Conservation (phyloP, 1,139 yeast genomes). For the Nakaseomyces kungkrabaensis region DNA sequence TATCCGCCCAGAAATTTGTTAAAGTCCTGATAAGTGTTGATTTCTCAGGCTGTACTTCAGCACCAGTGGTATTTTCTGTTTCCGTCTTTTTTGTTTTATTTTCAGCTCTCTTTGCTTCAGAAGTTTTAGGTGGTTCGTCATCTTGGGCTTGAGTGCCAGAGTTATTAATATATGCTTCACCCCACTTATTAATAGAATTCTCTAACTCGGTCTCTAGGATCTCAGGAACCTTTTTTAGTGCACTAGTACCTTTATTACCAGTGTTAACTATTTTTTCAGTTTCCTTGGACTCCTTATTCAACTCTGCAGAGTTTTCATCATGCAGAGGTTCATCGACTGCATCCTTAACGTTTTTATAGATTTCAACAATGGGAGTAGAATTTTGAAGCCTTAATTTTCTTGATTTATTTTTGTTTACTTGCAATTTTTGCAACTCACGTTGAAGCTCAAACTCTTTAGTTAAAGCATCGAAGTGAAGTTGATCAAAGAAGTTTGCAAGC, state of each 20-base stretch:
- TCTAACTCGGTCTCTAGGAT: conserved; percentile 25
- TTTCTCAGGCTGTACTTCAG: conserved; percentile 44
- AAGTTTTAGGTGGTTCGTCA: conserved; percentile 1
- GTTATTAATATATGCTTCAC: conserved; percentile 11
- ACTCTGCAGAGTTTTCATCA: conserved; percentile 1
- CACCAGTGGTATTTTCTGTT: conserved; percentile 14
- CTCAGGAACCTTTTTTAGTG: conserved; percentile 9
- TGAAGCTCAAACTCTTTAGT: conserved; percentile 82
- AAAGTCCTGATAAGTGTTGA: conserved; percentile 73
- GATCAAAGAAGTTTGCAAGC: conserved; percentile 60
- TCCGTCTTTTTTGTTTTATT: not conserved
- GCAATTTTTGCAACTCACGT: conserved; percentile 67
- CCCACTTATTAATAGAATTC: conserved; percentile 27
- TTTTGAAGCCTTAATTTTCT: conserved; percentile 68
- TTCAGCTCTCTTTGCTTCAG: not conserved
- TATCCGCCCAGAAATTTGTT: conserved; percentile 93
- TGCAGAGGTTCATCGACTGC: conserved; percentile 52
- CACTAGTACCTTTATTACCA: not conserved
- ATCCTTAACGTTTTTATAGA: conserved; percentile 80
- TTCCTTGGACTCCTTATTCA: conserved; percentile 1
- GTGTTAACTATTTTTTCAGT: conserved; percentile 1
- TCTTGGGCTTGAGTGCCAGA: conserved; percentile 5
- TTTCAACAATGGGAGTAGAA: conserved; percentile 83
- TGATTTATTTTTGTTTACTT: conserved; percentile 51
- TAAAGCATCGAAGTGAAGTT: conserved; percentile 68